Evolutionary conservation across 331 rosid species (phyloP), one percentile per base, ranked within the genome.

Genomic region (Telfairia occidentalis): DNA sequence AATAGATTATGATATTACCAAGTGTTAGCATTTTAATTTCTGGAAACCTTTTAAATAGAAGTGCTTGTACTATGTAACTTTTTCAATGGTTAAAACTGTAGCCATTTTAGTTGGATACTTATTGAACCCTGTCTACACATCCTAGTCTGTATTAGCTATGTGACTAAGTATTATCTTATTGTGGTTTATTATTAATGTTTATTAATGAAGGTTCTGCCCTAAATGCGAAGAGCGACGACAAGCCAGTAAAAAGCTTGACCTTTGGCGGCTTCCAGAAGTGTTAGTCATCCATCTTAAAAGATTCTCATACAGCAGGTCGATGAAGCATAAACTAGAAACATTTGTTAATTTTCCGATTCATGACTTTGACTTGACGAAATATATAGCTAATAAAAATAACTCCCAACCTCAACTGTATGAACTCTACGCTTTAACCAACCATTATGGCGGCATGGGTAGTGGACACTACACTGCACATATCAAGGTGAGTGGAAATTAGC

Each of bases 381-480:
- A 94, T 78, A 80, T 94, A 74, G 98, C 96, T 71, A 90, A 90
- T 82, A 91, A 94, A 82, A 88, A 86, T 88, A 91, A 84, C 78
- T 85, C 91, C 45, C 84, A 78, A 29, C 91, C 85, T 9, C 96
- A 94, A 80, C 89, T 91, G 12, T 94, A 90, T 38, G 96, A 91
- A 81, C 88, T 94, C 18, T 94, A 94, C 61, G 96, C 97, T 74
- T 89, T 94, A 60, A 94, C 92, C 66, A 94, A 94, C 83, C 97
- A 94, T 82, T 89, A 89, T 82, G 98, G 98, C 18, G 86, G 96
- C 74, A 91, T 94, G 98, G 98, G 98, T 75, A 90, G 98, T 74
- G 98, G 98, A 21, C 98, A 94, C 78, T 94, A 94, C 84, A 94
- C 97, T 78, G 97, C 98, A 54, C 90, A 91, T 84, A 94, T 94